Base-by-base conservation (phyloP, 495 filamentous ascomycete species). In the Durotheca rogersii region DNA sequence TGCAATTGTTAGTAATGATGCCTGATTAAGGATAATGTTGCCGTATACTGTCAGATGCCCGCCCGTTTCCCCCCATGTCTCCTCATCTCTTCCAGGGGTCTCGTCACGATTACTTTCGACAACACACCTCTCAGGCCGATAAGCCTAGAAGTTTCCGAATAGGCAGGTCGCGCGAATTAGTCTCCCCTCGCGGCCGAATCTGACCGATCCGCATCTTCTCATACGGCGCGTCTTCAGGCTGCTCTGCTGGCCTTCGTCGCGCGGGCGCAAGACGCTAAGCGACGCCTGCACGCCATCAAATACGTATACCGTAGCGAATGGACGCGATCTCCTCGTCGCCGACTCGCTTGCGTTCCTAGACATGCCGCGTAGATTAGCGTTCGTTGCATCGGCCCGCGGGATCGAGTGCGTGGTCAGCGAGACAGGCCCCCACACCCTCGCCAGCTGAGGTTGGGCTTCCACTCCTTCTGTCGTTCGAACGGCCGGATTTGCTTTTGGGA, bases 121-220 rank as follows among this genome's bases (percentile, higher is more conserved):
- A 27, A 27, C 9, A 27, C 23, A 27, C 23, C 9, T 51, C 18
- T 29, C 17, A 23, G 30, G 33, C 31, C 3, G 55, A 58, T 58
- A 48, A 44, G 20, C 55, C 27, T 49, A 14, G 6, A 30, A 17
- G 20, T 35, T 30, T 53, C 56, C 35, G 36, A 59, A 59, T 59
- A 59, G 56, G 56, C 49, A 59, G 56, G 56, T 53, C 44, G 44
- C 41, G 29, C n/a, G n/a, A n/a, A n/a, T n/a, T 31, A 34, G 27
- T 25, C 4, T 27, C 23, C 23, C 36, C 19, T 23, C 10, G 16
- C 36, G 16, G 18, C 23, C 23, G 23, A 27, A 9, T 9, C 9
- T 43, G 43, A 43, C 38, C 41, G 43, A 57, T 29, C 25, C 23
- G 33, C 37, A 27, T 27, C 37, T 47, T 39, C 42, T 33, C 33